Percentiles rank a stretch among this genome's conserved stretches.
Conservation (phyloP, 2,329 filamentous ascomycete genomes). For the Verticillium dahliae region DNA sequence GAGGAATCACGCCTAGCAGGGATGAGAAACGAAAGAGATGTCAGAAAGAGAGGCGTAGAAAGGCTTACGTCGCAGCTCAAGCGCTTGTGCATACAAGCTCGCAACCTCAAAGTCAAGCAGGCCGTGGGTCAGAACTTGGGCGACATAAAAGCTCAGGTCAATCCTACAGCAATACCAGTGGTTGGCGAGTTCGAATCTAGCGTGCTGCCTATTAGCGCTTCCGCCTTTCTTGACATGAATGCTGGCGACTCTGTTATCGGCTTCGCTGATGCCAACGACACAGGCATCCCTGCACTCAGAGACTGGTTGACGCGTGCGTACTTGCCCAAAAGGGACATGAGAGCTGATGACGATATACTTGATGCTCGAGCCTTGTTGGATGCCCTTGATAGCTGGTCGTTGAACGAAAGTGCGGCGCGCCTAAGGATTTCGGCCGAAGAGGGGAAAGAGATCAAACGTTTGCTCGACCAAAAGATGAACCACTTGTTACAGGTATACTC, state of each 20-base stretch:
- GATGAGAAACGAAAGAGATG: not conserved
- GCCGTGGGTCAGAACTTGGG: constrained; percentile 2
- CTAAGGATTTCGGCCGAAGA: not conserved
- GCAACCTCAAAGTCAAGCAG: constrained; percentile 2
- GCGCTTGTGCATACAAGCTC: constrained; percentile 6
- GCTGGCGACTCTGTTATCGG: not conserved
- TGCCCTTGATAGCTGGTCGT: constrained; percentile 5
- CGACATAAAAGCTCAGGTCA: not conserved
- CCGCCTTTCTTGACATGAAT: constrained; percentile 4
- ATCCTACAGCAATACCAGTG: not conserved
- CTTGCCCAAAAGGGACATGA: constrained; percentile 5
- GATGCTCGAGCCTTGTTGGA: constrained; percentile 7
- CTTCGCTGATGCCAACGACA: constrained; percentile 4
- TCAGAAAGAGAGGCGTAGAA: not conserved
- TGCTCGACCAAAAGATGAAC: not conserved
- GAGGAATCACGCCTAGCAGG: not conserved
- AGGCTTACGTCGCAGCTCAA: not conserved
- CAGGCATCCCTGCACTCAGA: constrained; percentile 7
- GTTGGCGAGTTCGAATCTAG: not conserved
- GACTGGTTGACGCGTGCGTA: constrained; percentile 6
- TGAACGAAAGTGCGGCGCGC: not conserved
- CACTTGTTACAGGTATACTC: not conserved
- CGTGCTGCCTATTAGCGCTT: constrained; percentile 11
- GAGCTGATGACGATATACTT: constrained; percentile 4
- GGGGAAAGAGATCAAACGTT: not conserved